Base-by-base conservation (phyloP, 1,284 basidiomycete genomes). In the Ustilago vetiveriae region DNA sequence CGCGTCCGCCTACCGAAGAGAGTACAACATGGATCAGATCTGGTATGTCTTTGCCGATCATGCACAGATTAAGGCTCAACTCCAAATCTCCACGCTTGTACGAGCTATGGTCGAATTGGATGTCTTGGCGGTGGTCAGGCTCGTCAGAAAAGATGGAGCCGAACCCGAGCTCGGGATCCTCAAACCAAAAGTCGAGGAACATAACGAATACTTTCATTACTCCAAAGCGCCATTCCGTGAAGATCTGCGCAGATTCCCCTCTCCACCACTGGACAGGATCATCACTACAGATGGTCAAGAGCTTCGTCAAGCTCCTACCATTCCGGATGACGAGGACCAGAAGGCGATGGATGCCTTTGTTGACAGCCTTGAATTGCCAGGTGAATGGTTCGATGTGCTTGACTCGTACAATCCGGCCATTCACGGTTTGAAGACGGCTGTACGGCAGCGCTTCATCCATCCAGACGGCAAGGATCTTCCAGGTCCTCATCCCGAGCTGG, bases 151-250 rank as follows among this genome's bases (percentile, higher is more conserved):
- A 50, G 89, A 92, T 46, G 87, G 87, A 9, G 83, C 86, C 59
- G 92, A 94, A 64, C 91, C 93, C 1, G 91, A 90, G 48, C 37
- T 81, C 14, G 76, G 71, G 11, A 44, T 78, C 1, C 66, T 81
- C 14, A 64, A 58, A 35, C 78, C 79, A n/a, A 44, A 59, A 16
- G 50, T 72, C 2, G 62, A 68, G 16, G 49, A 70, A 22, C 59
- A 64, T 17, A 63, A 52, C 33, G 72, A 79, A 32, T 72, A 49
- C 48, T 72, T 79, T 44, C 62, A 58, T 51, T 66, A 69, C 37
- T 30, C 65, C 7, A 75, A 94, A 90, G 88, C 96, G 85, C 95
- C 95, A 0, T 98, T 97, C 78, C 91, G 92, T 4, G 94, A 98
- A 77, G 95, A 98, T 75, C 85, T 94, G 49, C 88, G 92, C 60